Base-by-base conservation (phyloP, 2,329 filamentous ascomycete genomes). In the Sporothrix euskadiensis region DNA sequence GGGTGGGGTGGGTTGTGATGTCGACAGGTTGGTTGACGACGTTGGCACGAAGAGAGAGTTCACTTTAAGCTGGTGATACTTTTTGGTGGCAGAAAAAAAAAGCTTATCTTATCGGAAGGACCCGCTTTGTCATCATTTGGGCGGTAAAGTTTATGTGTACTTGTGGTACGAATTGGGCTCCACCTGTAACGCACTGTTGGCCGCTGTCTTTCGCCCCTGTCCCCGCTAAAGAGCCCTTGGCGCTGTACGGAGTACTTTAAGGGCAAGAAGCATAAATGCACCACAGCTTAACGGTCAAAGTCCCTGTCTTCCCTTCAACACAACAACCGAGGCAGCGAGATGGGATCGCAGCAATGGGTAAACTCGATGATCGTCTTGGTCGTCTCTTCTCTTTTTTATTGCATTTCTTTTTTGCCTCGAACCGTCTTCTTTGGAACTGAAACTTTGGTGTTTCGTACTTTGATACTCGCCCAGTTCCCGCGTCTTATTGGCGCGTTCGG, bases 21-120 rank as follows among this genome's bases (percentile, higher is more conserved):
- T 56, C 26, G 47, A 49, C 16, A 19, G 26, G 41, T n/a, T 12
- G 59, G 54, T 22, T 44, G 12, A 44, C 41, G 12, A 44, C 3
- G 41, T 6, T 44, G 44, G 44, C 19, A 12, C 10, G 4, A 14
- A 19, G 4, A 14, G 3, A 44, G 41, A 9, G 14, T 16, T 12
- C 3, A 32, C 3, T 49, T 49, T 63, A 30, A 41, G 26, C 19
- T 30, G 54, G 57, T 6, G 69, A 35, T 61, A 41, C 32, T 35
- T 71, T 69, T 73, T 61, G 39, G 63, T 54, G 47, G 66, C 66
- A 54, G 47, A 49, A 69, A 56, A 59, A 63, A 71, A 71, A 70
- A 5, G 19, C 39, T 71, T 69, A 73, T 73, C 71, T 73, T 69
- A 73, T 73, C 71, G 35, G 19, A 0, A 9, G 3, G 44, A 47